Percentiles rank a stretch among this genome's conserved stretches.
Evolutionary conservation across 2,329 filamentous ascomycete species (phyloP).

Genomic region (Fusarium annulatum): DNA sequence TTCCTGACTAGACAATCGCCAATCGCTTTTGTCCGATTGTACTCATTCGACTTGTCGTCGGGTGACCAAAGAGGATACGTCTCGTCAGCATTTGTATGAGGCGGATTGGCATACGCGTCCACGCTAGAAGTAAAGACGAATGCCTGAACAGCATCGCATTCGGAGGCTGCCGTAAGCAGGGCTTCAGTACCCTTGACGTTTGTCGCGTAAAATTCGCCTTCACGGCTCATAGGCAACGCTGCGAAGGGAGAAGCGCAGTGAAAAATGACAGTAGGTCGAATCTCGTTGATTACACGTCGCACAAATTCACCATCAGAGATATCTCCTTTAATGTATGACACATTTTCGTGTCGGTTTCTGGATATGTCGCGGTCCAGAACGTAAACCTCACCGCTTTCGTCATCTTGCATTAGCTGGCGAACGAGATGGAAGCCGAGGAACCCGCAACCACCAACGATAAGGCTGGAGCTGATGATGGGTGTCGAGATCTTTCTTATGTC

Average conservation of each 20-base stretch:
- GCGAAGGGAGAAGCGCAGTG: slow-evolving; percentile 48
- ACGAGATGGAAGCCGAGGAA: slow-evolving; percentile 51
- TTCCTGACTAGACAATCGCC: slow-evolving; percentile 47
- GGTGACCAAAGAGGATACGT: slow-evolving; percentile 37
- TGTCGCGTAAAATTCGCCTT: slow-evolving; percentile 38
- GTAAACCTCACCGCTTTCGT: slow-evolving; percentile 35
- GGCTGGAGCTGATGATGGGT: background rate
- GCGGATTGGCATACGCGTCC: slow-evolving; percentile 44
- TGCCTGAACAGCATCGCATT: slow-evolving; percentile 35
- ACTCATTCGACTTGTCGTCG: slow-evolving; percentile 40
- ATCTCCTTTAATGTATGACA: slow-evolving; percentile 43
- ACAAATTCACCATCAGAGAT: slow-evolving; percentile 38
- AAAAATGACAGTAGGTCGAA: slow-evolving; percentile 47
- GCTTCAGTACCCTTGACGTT: slow-evolving; percentile 49
- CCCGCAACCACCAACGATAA: slow-evolving; percentile 49
- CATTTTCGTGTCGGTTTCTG: slow-evolving; percentile 40
- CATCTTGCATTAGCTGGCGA: slow-evolving; percentile 39
- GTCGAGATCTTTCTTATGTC: background rate
- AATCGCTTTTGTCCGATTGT: slow-evolving; percentile 48
- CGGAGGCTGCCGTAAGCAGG: slow-evolving; percentile 41
- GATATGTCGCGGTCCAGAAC: slow-evolving; percentile 45
- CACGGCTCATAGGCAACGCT: slow-evolving; percentile 27
- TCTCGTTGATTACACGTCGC: slow-evolving; percentile 30
- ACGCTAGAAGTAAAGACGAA: slow-evolving; percentile 50
- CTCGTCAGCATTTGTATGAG: slow-evolving; percentile 42